Evolutionary conservation across 2,329 filamentous ascomycete species (phyloP).

Genomic region (Penicillium crustosum): DNA sequence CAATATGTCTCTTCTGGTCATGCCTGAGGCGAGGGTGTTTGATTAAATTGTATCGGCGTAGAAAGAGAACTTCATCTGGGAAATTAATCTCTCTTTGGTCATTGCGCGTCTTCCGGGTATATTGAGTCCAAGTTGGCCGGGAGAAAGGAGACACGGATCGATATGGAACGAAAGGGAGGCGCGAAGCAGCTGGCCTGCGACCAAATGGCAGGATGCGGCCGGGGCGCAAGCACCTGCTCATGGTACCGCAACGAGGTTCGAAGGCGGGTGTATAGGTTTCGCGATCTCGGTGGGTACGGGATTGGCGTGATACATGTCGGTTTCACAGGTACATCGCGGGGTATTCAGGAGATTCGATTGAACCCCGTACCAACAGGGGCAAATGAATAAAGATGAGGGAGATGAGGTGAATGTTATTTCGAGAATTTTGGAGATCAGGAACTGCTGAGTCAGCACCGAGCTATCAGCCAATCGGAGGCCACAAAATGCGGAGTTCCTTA

Average conservation of each 20-base stretch:
- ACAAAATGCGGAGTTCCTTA: conserved; percentile 11
- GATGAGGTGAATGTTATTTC: conserved; percentile 1
- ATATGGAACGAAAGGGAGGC: conserved; percentile 14
- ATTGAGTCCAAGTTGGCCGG: conserved; percentile 6
- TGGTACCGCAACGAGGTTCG: conserved; percentile 38
- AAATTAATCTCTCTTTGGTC: conserved; percentile 12
- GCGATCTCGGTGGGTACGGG: conserved; percentile 29
- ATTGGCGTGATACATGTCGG: conserved; percentile 30
- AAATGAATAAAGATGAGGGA: not conserved
- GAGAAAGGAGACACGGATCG: conserved; percentile 8
- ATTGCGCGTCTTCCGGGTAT: not conserved
- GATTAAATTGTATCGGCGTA: conserved; percentile 21
- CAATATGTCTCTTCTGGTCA: conserved; percentile 24
- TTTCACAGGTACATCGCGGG: conserved; percentile 21
- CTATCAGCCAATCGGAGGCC: not conserved
- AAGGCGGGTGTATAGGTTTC: conserved; percentile 30
- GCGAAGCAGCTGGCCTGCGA: conserved; percentile 26
- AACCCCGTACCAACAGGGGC: not conserved
- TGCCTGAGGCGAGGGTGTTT: conserved; percentile 15
- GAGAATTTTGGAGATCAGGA: conserved; percentile 13
- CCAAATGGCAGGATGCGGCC: conserved; percentile 37
- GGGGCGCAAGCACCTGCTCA: conserved; percentile 43
- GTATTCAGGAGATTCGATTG: not conserved
- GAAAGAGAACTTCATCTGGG: conserved; percentile 19
- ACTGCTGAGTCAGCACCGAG: conserved; percentile 7